These are phyloP conservation scores for Anthracocystis setariae DNA, from an alignment of 1,284 basidiomycete species.

Conservation along the genomic window DNA sequence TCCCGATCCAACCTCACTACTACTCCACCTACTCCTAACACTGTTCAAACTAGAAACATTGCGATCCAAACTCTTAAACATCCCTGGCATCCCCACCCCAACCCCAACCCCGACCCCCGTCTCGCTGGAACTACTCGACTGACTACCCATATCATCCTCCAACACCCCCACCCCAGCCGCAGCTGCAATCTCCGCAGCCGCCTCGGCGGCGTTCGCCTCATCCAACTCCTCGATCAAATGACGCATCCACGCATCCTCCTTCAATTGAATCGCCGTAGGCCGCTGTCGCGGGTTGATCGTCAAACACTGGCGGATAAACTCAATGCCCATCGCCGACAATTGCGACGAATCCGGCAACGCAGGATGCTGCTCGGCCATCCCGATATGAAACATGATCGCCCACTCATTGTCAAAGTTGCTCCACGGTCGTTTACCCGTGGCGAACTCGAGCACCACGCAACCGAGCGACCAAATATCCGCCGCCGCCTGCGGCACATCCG, in stretches of 20 bases:
- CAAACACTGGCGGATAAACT: constrained; percentile 91
- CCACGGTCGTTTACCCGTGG: constrained; percentile 96
- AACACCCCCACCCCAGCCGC: constrained; percentile 4
- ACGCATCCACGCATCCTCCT: constrained; percentile 88
- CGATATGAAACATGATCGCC: constrained; percentile 99
- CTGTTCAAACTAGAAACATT: constrained; percentile 45
- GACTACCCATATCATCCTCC: constrained; percentile 17
- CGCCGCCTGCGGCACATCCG: constrained; percentile 82
- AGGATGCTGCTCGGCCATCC: constrained; percentile 95
- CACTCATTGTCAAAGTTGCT: constrained; percentile 99
- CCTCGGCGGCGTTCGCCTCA: constrained; percentile 57
- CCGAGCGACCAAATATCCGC: constrained; percentile 99
- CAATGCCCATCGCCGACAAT: constrained; percentile 87
- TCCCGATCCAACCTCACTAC: constrained; percentile 7
- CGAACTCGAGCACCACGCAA: constrained; percentile 94
- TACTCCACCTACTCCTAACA: constrained; percentile 33
- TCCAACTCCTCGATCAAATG: constrained; percentile 64
- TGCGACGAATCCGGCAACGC: constrained; percentile 91
- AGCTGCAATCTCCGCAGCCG: constrained; percentile 32
- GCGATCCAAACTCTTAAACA: constrained; percentile 43
- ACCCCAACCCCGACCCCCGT: constrained; percentile 7
- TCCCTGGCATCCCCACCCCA: background rate
- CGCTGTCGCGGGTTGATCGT: constrained; percentile 85
- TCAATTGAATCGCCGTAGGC: constrained; percentile 85
- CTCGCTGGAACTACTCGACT: constrained; percentile 19